Base-by-base conservation (phyloP, 352 stramenopile genomes). In the Globisporangium nodosum region DNA sequence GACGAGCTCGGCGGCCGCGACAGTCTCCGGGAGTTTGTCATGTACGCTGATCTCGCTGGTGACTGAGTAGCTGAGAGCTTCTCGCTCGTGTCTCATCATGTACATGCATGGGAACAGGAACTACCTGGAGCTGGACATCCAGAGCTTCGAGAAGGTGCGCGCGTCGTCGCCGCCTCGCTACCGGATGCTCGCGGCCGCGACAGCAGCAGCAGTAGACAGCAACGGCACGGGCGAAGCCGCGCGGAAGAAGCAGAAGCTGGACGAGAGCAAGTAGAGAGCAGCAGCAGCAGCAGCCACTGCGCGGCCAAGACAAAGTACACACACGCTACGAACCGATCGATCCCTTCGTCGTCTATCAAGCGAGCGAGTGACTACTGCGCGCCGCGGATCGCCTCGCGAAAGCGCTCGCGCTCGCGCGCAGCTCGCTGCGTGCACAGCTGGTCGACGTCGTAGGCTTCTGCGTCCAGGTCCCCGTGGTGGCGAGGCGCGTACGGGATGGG, bases 1-100 rank as follows among this genome's bases (percentile, higher is more conserved):
- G 69, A 71, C 49, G 85, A 94, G 60, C 70, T 94, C 1, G 85
- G 85, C 48, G 85, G 85, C 27, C 74, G 75, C 46, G 74, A 80
- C n/a, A 87, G 88, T 60, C 56, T 94, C 21, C 66, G 57, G 30
- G 61, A 61, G 37, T 90, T 94, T 56, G 68, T 92, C 59, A 79
- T 68, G 82, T 93, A 66, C 64, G 77, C 31, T 12, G 0, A 21
- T 1, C 7, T 20, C 12, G 24, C 47, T 21, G 6, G 42, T 47
- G 42, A 16, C 16, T 47, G 42, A 46, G 2, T 5, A 16, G 13
- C n/a, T 11, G 9, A 15, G 40, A 3, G 40, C 15, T 8, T 21
- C 16, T n/a, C 18, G 3, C 20, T 18, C 8, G 20, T 43, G 5
- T 16, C 27, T 40, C 27, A 53, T 24, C 33, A 20, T 13, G 15